Base-by-base conservation (phyloP, 768 basidiomycete species). In the Leccinum boreale region DNA sequence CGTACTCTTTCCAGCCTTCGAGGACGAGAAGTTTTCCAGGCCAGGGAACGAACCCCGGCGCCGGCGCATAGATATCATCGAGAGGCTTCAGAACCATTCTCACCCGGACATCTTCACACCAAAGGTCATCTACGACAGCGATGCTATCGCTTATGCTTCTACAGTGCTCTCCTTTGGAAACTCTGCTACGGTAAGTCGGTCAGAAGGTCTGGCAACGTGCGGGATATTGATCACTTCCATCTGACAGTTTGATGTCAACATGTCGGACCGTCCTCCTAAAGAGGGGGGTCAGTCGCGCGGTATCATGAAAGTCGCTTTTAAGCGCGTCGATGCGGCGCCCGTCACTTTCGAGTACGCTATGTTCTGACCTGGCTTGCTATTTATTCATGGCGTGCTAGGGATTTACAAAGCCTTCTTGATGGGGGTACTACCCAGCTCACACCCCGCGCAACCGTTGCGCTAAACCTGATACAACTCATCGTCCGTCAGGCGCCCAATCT, bases 391-490 rank as follows among this genome's bases (percentile, higher is more conserved):
- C 7, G 15, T 31, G 31, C 36, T 23, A 72, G 72, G 36, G 71
- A 67, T 15, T 63, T 72, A 5, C 64, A 61, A 26, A 33, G 19
- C 14, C 68, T 74, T 29, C 12, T 72, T 2, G 62, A 71, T 21
- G 71, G 73, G 1, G 54, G 21, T 2, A 62, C 61, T 3, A 64
- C n/a, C 0, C 67, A 69, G 6, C 45, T 71, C 26, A 73, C n/a
- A 19, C 62, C 52, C 29, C 62, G 72, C 24, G 71, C 75, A 4
- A 39, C 67, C 2, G 71, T 73, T 3, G 80, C 81, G 0, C 73
- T 75, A 0, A 84, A 80, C 36, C 62, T 84, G 1, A 55, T 84
- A 0, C 81, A 84, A 47, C 66, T 84, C 1, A 73, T 84, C 11
- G 58, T 84, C 2, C 75, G 81, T 0, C 81, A 83, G 53, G 75